Evolutionary conservation across 495 filamentous ascomycete genomes (phyloP).

Genomic region (Sporormia fimetaria): DNA sequence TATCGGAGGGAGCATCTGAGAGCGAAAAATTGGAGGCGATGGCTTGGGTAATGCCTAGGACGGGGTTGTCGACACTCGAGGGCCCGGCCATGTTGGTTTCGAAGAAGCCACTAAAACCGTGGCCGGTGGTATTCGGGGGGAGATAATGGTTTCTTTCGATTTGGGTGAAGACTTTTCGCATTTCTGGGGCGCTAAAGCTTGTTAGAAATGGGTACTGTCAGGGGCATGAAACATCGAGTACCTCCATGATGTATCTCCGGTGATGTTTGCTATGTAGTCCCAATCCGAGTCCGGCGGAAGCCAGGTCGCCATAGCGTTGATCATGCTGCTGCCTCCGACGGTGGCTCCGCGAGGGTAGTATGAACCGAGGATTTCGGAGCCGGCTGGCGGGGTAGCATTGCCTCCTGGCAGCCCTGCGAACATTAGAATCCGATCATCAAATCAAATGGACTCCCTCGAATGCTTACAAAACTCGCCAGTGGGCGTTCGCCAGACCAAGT

Average conservation of each 20-base stretch:
- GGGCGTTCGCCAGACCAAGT: conserved; percentile 29
- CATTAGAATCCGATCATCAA: too few relatives aligned
- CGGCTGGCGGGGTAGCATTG: conserved; percentile 33
- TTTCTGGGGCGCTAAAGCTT: conserved; percentile 30
- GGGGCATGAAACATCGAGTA: neutral
- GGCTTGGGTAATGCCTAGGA: conserved; percentile 26
- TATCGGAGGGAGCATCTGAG: conserved; percentile 3
- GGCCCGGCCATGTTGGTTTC: conserved; percentile 31
- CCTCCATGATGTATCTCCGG: conserved; percentile 40
- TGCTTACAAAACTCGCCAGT: conserved; percentile 21
- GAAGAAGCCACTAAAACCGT: conserved; percentile 52
- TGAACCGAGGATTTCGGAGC: conserved; percentile 35
- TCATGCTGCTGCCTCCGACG: conserved; percentile 41
- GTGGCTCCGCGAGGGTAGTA: conserved; percentile 40
- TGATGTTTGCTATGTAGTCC: conserved; percentile 37
- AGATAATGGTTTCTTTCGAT: conserved; percentile 47
- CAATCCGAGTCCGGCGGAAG: conserved; percentile 38
- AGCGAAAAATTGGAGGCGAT: conserved; percentile 15
- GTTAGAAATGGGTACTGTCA: neutral
- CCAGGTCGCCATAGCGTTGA: conserved; percentile 40
- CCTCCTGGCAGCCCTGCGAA: conserved; percentile 23
- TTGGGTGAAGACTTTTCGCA: conserved; percentile 40
- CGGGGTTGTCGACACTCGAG: conserved; percentile 27
- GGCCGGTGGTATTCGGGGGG: conserved; percentile 34
- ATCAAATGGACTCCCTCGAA: too few relatives aligned